phyloP scores from a whole-genome alignment of 208 protist genomes.

The Balamuthia mandrillaris region DNA sequence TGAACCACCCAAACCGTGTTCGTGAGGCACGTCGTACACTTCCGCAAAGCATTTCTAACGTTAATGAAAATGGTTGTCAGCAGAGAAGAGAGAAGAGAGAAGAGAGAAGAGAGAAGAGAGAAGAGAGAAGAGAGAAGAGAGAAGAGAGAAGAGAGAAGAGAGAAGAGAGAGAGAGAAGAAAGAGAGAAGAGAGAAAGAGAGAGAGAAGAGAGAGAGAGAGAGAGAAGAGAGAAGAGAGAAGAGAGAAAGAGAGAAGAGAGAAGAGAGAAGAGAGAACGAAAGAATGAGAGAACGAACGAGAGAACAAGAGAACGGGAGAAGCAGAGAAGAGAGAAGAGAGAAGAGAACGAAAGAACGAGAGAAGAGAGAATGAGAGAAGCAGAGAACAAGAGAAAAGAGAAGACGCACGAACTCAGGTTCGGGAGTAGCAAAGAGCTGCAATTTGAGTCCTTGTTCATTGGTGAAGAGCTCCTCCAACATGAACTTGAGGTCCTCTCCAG shows the following conservation, averaged over 20 bases:
- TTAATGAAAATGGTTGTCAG: no score
- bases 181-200: neutral
- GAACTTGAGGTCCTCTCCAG: no score
- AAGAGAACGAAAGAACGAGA: no score
- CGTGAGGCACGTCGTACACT: no score
- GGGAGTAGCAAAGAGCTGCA: no score
- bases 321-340: neutral
- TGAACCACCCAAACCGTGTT: no score
- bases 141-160: neutral
- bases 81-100: neutral
- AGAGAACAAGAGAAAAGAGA: no score
- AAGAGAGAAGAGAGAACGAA: neutral
- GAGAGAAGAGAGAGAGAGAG: neutral
- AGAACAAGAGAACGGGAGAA: neutral
- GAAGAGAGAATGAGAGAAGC: no score
- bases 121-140: neutral
- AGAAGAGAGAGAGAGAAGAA: neutral
- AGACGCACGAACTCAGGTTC: no score
- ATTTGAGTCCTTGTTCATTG: no score
- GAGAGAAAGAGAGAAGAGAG: neutral
- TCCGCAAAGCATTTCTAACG: no score
- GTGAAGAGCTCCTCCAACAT: no score
- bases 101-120: neutral
- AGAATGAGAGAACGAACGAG: neutral
- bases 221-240: neutral